These are phyloP conservation scores for Angomonas ambiguus DNA, from an alignment of 208 protist genomes.

Conservation along the genomic window DNA sequence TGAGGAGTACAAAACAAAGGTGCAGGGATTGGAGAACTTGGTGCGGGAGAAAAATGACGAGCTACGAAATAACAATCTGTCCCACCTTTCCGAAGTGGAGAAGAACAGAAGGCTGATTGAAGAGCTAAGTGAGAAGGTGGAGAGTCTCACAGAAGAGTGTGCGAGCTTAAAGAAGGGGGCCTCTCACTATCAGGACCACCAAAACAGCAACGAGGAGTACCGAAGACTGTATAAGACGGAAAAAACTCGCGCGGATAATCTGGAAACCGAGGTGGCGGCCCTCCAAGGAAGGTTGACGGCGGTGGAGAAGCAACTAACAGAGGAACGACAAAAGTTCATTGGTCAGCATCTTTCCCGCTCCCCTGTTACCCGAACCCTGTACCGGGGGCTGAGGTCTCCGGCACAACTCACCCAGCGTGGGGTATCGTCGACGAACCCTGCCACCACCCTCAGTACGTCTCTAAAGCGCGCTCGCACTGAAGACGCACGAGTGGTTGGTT, in stretches of 20 bases:
- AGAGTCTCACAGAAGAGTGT: constrained; percentile 38
- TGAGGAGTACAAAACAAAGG: constrained; percentile 45
- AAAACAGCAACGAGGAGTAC: constrained; percentile 44
- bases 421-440: neutral
- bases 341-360: constrained; percentile 20
- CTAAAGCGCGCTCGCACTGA: constrained; percentile 65
- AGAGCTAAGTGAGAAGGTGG: constrained; percentile 44
- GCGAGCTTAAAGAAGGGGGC: constrained; percentile 21
- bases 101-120: constrained; percentile 21
- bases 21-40: constrained; percentile 40
- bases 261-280: constrained; percentile 63
- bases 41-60: constrained; percentile 45
- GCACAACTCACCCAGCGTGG: neutral
- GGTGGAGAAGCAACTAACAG: constrained; percentile 68
- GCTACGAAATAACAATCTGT: constrained; percentile 44
- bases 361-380: constrained; percentile 21
- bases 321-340: constrained; percentile 50
- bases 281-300: constrained; percentile 45
- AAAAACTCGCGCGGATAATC: constrained; percentile 36
- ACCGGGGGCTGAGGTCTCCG: constrained; percentile 13
- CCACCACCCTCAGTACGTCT: neutral
- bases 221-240: constrained; percentile 32
- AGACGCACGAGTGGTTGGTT: constrained; percentile 75
- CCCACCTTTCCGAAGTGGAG: constrained; percentile 37
- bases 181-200: constrained; percentile 25